Evolutionary conservation across 78 protist genomes (phyloP), one percentile per base, ranked within the genome.

Genomic region (Dictyostelium brefeldianum): DNA sequence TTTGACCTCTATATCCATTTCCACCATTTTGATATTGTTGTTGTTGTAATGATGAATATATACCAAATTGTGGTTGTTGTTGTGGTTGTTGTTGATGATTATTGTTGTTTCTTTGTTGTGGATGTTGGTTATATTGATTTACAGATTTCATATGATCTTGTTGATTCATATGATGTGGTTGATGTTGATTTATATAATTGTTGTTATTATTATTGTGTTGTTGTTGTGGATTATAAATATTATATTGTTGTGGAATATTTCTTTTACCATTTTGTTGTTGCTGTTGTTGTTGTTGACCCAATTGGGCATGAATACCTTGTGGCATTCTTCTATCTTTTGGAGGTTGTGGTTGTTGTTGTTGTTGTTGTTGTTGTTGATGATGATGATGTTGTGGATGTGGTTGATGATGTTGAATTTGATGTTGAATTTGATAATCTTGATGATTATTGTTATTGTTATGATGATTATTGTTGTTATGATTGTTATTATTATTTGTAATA

Each of bases 291-390:
- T 43, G 50, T 27, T 71, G 74, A 14, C 74, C 74, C 4, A 65
- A 15, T 15, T 65, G 74, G 11, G 74, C 74, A 65, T 65, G 74
- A 31, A 65, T 65, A 14, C 74, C 74, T 29, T 65, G 74, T 15
- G 74, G 74, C 74, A 65, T 65, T 65, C 74, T 65, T 65, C 74
- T 65, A 65, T 65, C 74, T 15, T 65, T 65, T 75, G 64, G 81
- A n/a, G 89, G 89, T 46, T 62, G 89, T 6, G 9, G 89, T 22
- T 41, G 80, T 73, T 12, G 80, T 20, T 47, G 59, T 46, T 2
- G 0, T 3, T 71, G 77, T 3, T 62, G 87, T 17, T 80, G 77
- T 48, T 80, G 87, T 17, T 69, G 89, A 17, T 82, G 90, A 12
- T 1, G 80, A 12, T 53, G 91, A 0, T 71, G 62, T 7, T 48